Conservation (phyloP, 148 eudicot species). For the Chenopodium berlandieri region DNA sequence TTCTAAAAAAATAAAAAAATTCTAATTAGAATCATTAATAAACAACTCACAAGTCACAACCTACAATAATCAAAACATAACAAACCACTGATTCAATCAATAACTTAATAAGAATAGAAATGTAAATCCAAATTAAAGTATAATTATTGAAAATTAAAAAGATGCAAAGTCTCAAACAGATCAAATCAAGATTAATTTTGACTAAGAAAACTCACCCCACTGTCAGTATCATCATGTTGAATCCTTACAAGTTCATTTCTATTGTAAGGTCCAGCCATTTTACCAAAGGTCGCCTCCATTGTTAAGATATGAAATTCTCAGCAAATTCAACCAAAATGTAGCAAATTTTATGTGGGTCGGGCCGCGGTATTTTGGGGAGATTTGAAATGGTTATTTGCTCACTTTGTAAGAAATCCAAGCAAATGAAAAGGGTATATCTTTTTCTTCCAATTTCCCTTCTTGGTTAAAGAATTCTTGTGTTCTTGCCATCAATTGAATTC, state of each 20-base stretch:
- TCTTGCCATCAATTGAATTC: too few relatives aligned
- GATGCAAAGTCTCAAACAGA: constrained; percentile 21
- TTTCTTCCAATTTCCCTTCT: too few relatives aligned
- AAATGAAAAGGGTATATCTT: constrained; percentile 17
- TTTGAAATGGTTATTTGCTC: constrained; percentile 27
- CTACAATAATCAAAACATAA: neutral
- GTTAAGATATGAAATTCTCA: neutral
- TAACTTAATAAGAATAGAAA: constrained; percentile 1
- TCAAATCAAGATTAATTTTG: constrained; percentile 8
- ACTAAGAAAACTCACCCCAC: constrained; percentile 46
- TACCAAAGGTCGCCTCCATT: constrained; percentile 80
- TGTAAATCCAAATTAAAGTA: neutral
- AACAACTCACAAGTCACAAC: constrained; percentile 10
- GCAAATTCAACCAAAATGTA: neutral
- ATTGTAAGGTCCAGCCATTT: constrained; percentile 88
- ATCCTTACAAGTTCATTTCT: constrained; percentile 80
- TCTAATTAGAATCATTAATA: neutral
- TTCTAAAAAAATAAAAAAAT: too few relatives aligned
- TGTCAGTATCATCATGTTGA: constrained; percentile 79
- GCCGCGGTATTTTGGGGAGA: constrained; percentile 10
- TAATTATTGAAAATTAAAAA: neutral
- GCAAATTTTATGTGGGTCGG: constrained; percentile 1
- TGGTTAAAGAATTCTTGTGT: too few relatives aligned
- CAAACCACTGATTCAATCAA: neutral
- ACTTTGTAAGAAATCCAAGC: constrained; percentile 4